Evolutionary conservation across 225 moss, liverwort and hornwort species (phyloP), one percentile per base, ranked within the genome.

Genomic region (Bryum argenteum): DNA sequence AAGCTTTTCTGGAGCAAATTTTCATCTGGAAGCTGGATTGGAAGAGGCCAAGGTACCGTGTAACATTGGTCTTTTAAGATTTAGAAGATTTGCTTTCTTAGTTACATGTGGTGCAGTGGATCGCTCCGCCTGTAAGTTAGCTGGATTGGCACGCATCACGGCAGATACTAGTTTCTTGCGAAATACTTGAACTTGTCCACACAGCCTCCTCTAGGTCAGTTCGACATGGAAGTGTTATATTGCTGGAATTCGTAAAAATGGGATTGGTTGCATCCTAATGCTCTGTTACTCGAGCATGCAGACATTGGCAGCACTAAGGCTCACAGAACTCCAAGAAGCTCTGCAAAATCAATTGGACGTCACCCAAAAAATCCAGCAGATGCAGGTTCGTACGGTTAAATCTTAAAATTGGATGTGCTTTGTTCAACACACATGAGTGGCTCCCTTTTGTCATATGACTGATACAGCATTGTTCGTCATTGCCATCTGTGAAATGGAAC

Each of bases 321-420:
- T 96, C 39, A 81, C 81, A 26, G 93, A 96, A 58, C 91, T 96
- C 41, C 85, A 96, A 71, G 93, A 91, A 60, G 85, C 96, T 61
- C 78, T 91, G 19, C 85, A 91, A 70, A 87, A 81, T 43, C 91
- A 91, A 59, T 57, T 90, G 73, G 89, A 85, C 71, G 89, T 86
- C 55, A 77, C 83, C 40, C 81, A 86, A 65, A 88, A 90, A 71
- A 75, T 96, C 43, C 93, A 90, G 69, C 80, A 79, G 42, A 81
- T 89, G 87, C 90, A 96, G 96, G 96, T 96, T 76, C 57, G 53
- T 66, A 61, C 13, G 61, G 61, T 58, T 41, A 47, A 43, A 6
- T 5, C 60, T 70, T 33, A 33, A 48, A 48, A 7, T 17, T 48
- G 16, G 6, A 48, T 15, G 48, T 17, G 48, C 48, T 17, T 16